Conservation (phyloP, 352 stramenopile genomes). For the Globisporangium nunn region DNA sequence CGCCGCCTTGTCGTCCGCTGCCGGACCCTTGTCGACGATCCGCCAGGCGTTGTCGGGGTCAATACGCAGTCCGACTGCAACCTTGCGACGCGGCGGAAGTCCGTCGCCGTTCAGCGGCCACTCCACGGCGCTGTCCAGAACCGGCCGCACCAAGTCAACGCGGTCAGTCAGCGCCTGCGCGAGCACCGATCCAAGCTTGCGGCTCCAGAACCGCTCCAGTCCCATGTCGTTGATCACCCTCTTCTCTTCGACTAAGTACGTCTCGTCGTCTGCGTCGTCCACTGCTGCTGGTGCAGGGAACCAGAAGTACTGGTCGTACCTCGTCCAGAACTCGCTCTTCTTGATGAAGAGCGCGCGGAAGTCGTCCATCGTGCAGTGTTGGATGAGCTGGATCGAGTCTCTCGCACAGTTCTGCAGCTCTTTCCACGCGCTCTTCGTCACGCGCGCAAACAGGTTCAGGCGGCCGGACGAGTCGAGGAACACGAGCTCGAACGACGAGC, state of each 20-base stretch:
- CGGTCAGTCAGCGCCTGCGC: slow-evolving; percentile 57
- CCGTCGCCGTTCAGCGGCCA: slow-evolving; percentile 40
- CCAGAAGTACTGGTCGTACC: slow-evolving; percentile 86
- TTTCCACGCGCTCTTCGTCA: slow-evolving; percentile 55
- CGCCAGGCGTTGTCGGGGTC: slow-evolving; percentile 67
- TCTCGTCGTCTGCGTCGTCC: slow-evolving; percentile 50
- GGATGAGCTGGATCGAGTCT: slow-evolving; percentile 53
- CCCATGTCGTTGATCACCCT: slow-evolving; percentile 65
- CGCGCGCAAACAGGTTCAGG: slow-evolving; percentile 66
- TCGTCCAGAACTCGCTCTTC: slow-evolving; percentile 73
- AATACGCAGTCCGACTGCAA: slow-evolving; percentile 79
- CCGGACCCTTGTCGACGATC: slow-evolving; percentile 86
- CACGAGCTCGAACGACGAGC: slow-evolving; percentile 59
- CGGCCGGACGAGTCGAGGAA: slow-evolving; percentile 71
- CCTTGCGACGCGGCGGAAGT: slow-evolving; percentile 36
- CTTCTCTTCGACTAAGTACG: slow-evolving; percentile 65
- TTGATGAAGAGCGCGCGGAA: slow-evolving; percentile 82
- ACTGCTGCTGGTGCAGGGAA: slow-evolving; percentile 46
- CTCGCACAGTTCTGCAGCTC: slow-evolving; percentile 60
- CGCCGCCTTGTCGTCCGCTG: slow-evolving; percentile 68
- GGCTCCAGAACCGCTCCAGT: slow-evolving; percentile 62
- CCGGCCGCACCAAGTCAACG: slow-evolving; percentile 49
- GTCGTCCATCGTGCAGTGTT: slow-evolving; percentile 59
- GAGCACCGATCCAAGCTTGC: slow-evolving; percentile 44
- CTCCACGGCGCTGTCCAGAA: slow-evolving; percentile 32